Conservation (phyloP, 768 basidiomycete genomes). For the Albatrellus ellisii region DNA sequence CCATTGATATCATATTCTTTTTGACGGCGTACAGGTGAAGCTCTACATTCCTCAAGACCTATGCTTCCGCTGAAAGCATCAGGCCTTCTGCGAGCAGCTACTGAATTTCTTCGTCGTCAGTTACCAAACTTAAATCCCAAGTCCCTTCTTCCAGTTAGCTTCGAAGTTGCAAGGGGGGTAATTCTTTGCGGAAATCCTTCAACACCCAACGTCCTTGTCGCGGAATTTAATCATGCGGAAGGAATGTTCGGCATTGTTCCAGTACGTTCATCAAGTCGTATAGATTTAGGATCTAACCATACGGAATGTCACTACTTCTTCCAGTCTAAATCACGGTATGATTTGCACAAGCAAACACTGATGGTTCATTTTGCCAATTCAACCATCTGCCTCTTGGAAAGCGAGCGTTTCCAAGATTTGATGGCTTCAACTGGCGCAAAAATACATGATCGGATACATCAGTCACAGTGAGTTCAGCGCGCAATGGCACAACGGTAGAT, state of each 20-base stretch:
- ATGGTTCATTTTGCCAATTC: constrained; percentile 58
- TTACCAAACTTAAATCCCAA: constrained; percentile 65
- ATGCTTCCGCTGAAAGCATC: constrained; percentile 4
- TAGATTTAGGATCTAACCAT: not conserved
- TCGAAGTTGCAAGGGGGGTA: constrained; percentile 67
- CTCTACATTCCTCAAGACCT: not conserved
- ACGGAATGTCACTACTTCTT: not conserved
- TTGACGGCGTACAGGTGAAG: not conserved
- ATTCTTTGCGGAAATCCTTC: constrained; percentile 80
- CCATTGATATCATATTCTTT: not conserved
- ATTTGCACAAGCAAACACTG: constrained; percentile 73
- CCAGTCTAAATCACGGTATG: constrained; percentile 70
- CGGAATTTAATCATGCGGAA: constrained; percentile 63
- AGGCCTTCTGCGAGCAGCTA: constrained; percentile 25
- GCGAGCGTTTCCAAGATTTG: constrained; percentile 57
- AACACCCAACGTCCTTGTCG: constrained; percentile 70
- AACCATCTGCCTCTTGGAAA: constrained; percentile 55
- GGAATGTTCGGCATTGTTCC: constrained; percentile 74
- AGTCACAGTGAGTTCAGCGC: constrained; percentile 19
- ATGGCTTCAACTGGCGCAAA: constrained; percentile 56
- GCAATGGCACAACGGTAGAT: not conserved
- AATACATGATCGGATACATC: constrained; percentile 42
- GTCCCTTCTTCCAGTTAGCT: constrained; percentile 77
- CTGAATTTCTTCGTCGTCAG: constrained; percentile 43
- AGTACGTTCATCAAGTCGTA: constrained; percentile 34